phyloP scores from a whole-genome alignment of 2,329 filamentous ascomycete species.

The Aspergillus fumigatiaffinis region DNA sequence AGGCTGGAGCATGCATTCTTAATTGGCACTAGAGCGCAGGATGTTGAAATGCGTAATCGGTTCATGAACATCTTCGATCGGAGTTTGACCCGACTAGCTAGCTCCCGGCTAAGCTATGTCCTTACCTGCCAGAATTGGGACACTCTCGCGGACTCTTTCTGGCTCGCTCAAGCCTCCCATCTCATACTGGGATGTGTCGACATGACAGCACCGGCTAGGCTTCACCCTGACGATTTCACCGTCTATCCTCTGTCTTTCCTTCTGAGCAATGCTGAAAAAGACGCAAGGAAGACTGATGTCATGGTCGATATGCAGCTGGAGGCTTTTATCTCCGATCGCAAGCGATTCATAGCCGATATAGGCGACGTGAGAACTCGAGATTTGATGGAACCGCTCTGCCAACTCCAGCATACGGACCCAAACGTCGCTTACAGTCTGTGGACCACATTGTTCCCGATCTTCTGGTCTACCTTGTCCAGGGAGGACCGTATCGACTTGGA shows the following conservation, averaged over 20 bases:
- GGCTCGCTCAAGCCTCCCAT: conserved; percentile 92
- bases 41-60: conserved; percentile 93
- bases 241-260: conserved; percentile 69
- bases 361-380: conserved; percentile 84
- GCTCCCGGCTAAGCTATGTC: conserved; percentile 82
- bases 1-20: conserved; percentile 97
- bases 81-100: conserved; percentile 88
- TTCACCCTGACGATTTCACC: conserved; percentile 81
- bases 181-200: conserved; percentile 88
- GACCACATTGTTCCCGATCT: conserved; percentile 86
- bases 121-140: conserved; percentile 96
- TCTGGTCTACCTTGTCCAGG: conserved; percentile 80
- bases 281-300: conserved; percentile 57
- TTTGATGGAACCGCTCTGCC: conserved; percentile 80
- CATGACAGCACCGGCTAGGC: conserved; percentile 70
- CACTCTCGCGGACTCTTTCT: conserved; percentile 89
- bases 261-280: conserved; percentile 69
- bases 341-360: conserved; percentile 77
- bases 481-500: conserved; percentile 90
- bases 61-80: conserved; percentile 97
- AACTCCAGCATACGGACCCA: conserved; percentile 85
- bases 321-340: conserved; percentile 69
- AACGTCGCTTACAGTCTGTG: conserved; percentile 84
- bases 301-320: conserved; percentile 84
- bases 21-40: conserved; percentile 85